Evolutionary conservation across 1,139 yeast genomes (phyloP).

Genomic region (Taphrina flavorubra): DNA sequence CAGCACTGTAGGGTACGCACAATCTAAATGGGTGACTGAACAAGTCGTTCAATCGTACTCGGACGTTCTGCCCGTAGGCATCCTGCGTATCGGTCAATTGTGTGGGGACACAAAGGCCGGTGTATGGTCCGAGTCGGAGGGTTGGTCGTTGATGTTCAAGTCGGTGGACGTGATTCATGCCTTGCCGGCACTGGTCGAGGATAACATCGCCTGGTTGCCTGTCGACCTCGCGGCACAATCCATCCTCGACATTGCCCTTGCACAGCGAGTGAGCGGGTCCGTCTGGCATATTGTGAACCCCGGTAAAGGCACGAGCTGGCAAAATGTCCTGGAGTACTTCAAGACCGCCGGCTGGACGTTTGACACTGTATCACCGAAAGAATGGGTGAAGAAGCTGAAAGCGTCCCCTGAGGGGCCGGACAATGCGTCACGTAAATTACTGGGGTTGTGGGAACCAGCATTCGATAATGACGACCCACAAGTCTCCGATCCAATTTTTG

Average conservation of each 20-base stretch:
- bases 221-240: conserved; percentile 44
- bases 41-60: conserved; percentile 34
- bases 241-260: conserved; percentile 36
- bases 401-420: conserved; percentile 7
- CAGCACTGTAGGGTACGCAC: conserved; percentile 45
- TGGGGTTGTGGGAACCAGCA: conserved; percentile 24
- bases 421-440: conserved; percentile 19
- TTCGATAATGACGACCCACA: conserved; percentile 2
- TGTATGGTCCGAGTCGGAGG: conserved; percentile 44
- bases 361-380: conserved; percentile 9
- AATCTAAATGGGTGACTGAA: conserved; percentile 44
- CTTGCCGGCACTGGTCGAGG: conserved; percentile 42
- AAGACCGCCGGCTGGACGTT: conserved; percentile 3
- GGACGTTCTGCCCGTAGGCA: conserved; percentile 32
- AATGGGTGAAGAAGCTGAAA: conserved; percentile 14
- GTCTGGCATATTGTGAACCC: conserved; percentile 31
- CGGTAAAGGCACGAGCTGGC: conserved; percentile 1
- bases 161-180: conserved; percentile 43
- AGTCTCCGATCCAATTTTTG: conserved; percentile 16
- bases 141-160: conserved; percentile 44
- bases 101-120: conserved; percentile 44
- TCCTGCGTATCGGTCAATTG: conserved; percentile 44
- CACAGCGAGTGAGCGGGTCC: conserved; percentile 1
- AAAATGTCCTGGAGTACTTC: conserved; percentile 13
- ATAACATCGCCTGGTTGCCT: conserved; percentile 44